Evolutionary conservation across 805 yeast genomes (phyloP), one percentile per base, ranked within the genome.

Genomic region (Tetrapisispora iriomotensis): DNA sequence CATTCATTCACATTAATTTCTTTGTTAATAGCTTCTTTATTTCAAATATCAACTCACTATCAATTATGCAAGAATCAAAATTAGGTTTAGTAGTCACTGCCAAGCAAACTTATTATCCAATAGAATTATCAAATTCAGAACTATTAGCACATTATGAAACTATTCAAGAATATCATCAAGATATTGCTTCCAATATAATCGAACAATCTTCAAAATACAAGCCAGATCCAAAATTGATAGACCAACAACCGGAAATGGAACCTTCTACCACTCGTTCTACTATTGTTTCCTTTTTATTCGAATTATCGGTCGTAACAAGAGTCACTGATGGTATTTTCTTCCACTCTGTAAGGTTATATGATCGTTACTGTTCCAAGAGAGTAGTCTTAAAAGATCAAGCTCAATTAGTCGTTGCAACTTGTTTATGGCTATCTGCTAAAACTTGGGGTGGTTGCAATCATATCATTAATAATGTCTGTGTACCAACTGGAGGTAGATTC

Each of bases 361-460:
- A 88, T 60, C 74, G 96, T 44, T 88, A 88, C 64, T 83, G 94
- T 56, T 81, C 94, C 39, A 81, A 79, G 52, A 71, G 96, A 50
- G 75, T 86, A 10, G 90, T 87, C 0, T 73, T 82, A 46, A 74
- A 79, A 48, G 86, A 82, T 42, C 96, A 88, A 61, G 78, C 84
- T 44, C 96, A 87, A 61, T 70, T 88, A 39, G 88, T 88, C 10
- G 87, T 92, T 28, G 81, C 94, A 45, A 84, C 95, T 4, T 84
- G 95, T 42, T 65, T 88, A 29, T 90, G 96, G 96, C 72, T 90
- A 22, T 84, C 95, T 2, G 79, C 95, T 19, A 88, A 88, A 57
- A 69, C 77, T 14, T 73, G 73, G 51, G 84, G 84, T 29, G 84
- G 84, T 25, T 77, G 79, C 58, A 75, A 75, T 48, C 84, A 77